phyloP scores from a whole-genome alignment of 2,329 filamentous ascomycete genomes.

The Aspergillus ruber region DNA sequence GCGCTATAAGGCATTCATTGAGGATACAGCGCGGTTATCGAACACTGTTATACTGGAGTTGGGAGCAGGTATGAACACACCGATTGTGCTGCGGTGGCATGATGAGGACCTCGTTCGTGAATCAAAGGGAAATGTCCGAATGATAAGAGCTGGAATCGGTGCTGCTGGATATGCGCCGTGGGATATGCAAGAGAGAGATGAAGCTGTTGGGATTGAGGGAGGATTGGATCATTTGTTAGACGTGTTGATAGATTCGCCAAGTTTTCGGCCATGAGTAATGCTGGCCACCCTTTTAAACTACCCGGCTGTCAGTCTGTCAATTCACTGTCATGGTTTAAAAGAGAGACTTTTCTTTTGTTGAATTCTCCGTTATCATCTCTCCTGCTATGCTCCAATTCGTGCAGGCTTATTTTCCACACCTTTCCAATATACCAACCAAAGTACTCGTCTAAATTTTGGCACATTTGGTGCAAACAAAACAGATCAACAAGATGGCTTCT shows the following conservation, averaged over 20 bases:
- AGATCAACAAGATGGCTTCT: too few relatives aligned
- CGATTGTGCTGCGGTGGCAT: slow-evolving; percentile 15
- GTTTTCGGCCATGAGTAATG: too few relatives aligned
- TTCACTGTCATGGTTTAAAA: too few relatives aligned
- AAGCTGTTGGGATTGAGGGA: slow-evolving; percentile 11
- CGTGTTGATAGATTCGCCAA: background rate
- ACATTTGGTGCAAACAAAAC: too few relatives aligned
- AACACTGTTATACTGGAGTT: slow-evolving; percentile 14
- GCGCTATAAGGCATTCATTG: slow-evolving; percentile 7
- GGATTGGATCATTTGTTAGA: slow-evolving; percentile 6
- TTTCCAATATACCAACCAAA: too few relatives aligned
- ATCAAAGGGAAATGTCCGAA: slow-evolving; percentile 2
- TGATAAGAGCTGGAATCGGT: slow-evolving; percentile 14
- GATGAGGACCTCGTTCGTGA: slow-evolving; percentile 15
- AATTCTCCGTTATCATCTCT: too few relatives aligned
- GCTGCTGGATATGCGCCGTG: slow-evolving; percentile 15
- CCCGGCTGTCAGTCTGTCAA: too few relatives aligned
- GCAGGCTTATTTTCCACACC: too few relatives aligned
- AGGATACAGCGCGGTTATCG: background rate
- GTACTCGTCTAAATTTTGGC: too few relatives aligned
- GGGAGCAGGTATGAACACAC: slow-evolving; percentile 17
- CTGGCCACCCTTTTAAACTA: background rate
- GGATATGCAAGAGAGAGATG: slow-evolving; percentile 11
- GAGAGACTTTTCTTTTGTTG: too few relatives aligned
- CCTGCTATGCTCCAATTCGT: too few relatives aligned